These are phyloP conservation scores for Rhexocercosporidium sp. DNA, from an alignment of 2,329 filamentous ascomycete species.

Conservation along the genomic window DNA sequence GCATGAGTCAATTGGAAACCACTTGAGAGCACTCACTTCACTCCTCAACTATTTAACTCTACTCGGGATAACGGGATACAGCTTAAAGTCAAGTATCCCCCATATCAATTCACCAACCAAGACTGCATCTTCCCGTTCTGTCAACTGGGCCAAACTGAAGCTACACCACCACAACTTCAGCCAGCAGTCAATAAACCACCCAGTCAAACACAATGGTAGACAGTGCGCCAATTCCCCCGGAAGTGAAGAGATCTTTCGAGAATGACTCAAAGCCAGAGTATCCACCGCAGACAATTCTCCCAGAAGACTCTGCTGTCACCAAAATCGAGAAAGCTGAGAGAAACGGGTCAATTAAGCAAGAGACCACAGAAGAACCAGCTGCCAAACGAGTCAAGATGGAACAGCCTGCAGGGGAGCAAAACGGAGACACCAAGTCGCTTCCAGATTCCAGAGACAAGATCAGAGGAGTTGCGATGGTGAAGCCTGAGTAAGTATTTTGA, in stretches of 20 bases:
- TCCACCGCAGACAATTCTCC: slow-evolving; percentile 32
- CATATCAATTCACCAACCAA: too few species aligned
- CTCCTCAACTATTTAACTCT: neutral
- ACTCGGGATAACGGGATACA: neutral
- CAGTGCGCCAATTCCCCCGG: slow-evolving; percentile 26
- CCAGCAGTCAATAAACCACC: neutral
- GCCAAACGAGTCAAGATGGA: slow-evolving; percentile 65
- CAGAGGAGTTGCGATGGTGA: slow-evolving; percentile 41
- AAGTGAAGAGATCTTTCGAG: slow-evolving; percentile 38
- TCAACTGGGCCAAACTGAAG: neutral
- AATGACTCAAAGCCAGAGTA: slow-evolving; percentile 27
- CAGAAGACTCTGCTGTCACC: slow-evolving; percentile 39
- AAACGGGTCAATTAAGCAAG: slow-evolving; percentile 36
- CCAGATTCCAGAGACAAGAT: slow-evolving; percentile 36
- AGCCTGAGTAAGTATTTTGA: slow-evolving; percentile 38
- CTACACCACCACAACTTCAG: neutral
- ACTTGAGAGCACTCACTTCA: neutral
- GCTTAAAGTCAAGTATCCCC: too few species aligned
- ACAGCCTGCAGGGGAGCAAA: slow-evolving; percentile 44
- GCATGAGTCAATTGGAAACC: neutral
- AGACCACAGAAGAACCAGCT: slow-evolving; percentile 48
- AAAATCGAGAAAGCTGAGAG: slow-evolving; percentile 40
- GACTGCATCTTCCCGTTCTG: neutral
- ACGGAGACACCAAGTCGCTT: slow-evolving; percentile 2
- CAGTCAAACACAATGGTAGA: slow-evolving; percentile 29